Evolutionary conservation across 2,329 filamentous ascomycete genomes (phyloP).

Genomic region (Colletotrichum ledebouriae): DNA sequence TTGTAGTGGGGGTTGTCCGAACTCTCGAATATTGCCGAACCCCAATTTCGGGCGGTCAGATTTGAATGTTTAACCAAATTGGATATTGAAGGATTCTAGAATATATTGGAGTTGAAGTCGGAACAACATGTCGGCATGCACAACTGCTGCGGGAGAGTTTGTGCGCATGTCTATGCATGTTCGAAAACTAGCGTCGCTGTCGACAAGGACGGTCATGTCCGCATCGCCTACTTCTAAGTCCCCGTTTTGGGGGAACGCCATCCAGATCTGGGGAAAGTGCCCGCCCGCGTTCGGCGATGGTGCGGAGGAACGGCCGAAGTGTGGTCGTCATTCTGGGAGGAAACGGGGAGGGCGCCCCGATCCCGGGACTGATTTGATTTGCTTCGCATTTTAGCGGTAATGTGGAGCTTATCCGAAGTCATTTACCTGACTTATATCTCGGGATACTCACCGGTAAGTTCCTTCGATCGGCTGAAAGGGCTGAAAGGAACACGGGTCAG

Average conservation of each 20-base stretch:
- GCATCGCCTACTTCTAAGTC: background rate
- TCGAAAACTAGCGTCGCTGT: slow-evolving; percentile 1
- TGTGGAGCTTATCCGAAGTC: slow-evolving; percentile 9
- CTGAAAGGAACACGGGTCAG: slow-evolving; percentile 1
- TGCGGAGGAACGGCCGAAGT: slow-evolving; percentile 22
- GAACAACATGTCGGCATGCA: slow-evolving; percentile 26
- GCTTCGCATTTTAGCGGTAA: slow-evolving; percentile 8
- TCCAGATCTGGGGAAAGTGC: slow-evolving; percentile 19
- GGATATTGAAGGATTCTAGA: background rate
- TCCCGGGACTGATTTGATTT: slow-evolving; percentile 20
- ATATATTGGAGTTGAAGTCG: background rate
- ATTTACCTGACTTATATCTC: slow-evolving; percentile 7
- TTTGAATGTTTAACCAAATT: slow-evolving; percentile 22
- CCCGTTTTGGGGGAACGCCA: slow-evolving; percentile 1
- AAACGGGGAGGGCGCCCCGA: slow-evolving; percentile 19
- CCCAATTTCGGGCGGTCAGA: slow-evolving; percentile 23
- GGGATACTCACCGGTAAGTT: background rate
- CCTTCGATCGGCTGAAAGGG: slow-evolving; percentile 10
- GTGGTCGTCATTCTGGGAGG: slow-evolving; percentile 22
- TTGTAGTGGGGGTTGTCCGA: slow-evolving; percentile 34
- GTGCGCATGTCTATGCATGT: slow-evolving; percentile 6
- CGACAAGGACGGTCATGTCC: slow-evolving; percentile 6
- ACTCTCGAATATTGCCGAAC: slow-evolving; percentile 26
- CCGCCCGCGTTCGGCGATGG: slow-evolving; percentile 24
- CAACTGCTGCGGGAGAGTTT: background rate